phyloP scores from a whole-genome alignment of 192 early-diverging fungal genomes.

The Piromyces sp. region DNA sequence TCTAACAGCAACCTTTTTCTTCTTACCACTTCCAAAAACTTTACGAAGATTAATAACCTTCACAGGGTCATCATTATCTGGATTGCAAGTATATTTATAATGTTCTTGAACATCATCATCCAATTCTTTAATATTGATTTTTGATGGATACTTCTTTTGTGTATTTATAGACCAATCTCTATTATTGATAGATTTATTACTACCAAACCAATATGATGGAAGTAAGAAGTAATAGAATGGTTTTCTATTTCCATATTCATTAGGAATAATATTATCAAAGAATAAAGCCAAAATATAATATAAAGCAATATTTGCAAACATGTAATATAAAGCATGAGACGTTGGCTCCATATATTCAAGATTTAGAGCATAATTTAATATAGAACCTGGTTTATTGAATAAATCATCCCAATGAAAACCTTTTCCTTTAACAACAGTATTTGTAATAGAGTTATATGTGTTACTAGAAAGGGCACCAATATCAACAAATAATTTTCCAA shows the following conservation, averaged over 20 bases:
- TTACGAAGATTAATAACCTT: conserved; percentile 39
- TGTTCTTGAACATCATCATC: not conserved
- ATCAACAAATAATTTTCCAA: conserved; percentile 52
- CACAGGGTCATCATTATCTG: conserved; percentile 11
- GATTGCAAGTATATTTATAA: not conserved
- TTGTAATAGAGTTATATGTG: not conserved
- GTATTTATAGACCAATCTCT: conserved; percentile 19
- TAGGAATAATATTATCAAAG: conserved; percentile 52
- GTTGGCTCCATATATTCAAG: not conserved
- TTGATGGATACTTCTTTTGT: conserved; percentile 2
- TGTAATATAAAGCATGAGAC: not conserved
- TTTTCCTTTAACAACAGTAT: not conserved
- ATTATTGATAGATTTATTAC: conserved; percentile 1
- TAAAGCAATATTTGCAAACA: conserved; percentile 9
- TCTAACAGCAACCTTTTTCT: not conserved
- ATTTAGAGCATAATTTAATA: not conserved
- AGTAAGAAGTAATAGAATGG: conserved; percentile 40
- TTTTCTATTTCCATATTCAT: conserved; percentile 44
- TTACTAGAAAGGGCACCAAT: conserved; percentile 15
- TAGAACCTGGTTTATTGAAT: not conserved
- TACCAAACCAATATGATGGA: conserved; percentile 47
- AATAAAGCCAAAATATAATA: conserved; percentile 43
- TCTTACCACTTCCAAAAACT: conserved; percentile 16
- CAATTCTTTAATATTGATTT: not conserved
- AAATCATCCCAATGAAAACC: not conserved